These are phyloP conservation scores for Globisporangium nunn DNA, from an alignment of 352 stramenopile genomes.

Conservation along the genomic window DNA sequence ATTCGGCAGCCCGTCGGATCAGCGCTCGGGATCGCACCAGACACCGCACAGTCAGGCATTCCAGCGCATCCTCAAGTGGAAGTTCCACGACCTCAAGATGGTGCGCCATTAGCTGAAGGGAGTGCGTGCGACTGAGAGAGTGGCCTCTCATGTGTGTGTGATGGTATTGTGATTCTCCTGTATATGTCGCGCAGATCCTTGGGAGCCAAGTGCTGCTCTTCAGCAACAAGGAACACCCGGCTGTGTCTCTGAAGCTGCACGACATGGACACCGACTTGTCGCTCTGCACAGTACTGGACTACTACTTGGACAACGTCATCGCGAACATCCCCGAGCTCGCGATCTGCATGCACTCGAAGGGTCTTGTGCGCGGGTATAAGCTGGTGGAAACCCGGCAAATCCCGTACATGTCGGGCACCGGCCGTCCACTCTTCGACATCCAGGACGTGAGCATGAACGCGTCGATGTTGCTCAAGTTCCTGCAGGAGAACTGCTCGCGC, in stretches of 20 bases:
- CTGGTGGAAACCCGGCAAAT: slow-evolving; percentile 79
- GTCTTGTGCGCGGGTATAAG: slow-evolving; percentile 80
- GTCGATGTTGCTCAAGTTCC: slow-evolving; percentile 82
- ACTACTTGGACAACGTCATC: slow-evolving; percentile 86
- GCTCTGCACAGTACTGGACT: slow-evolving; percentile 75
- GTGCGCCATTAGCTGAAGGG: slow-evolving; percentile 13
- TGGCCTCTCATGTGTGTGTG: neutral
- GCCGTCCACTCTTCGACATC: slow-evolving; percentile 66
- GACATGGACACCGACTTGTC: slow-evolving; percentile 85
- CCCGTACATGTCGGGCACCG: slow-evolving; percentile 63
- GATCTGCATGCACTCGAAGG: slow-evolving; percentile 85
- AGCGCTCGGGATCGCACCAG: slow-evolving; percentile 10
- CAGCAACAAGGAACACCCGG: slow-evolving; percentile 75
- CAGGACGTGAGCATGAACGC: slow-evolving; percentile 85
- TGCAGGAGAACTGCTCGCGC: slow-evolving; percentile 80
- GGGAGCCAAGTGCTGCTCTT: slow-evolving; percentile 81
- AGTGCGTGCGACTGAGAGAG: neutral
- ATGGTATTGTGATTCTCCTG: slow-evolving; percentile 1
- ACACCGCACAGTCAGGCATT: slow-evolving; percentile 32
- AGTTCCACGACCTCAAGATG: slow-evolving; percentile 86
- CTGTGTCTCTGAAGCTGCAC: slow-evolving; percentile 77
- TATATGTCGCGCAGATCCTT: slow-evolving; percentile 36
- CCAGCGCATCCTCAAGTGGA: slow-evolving; percentile 79
- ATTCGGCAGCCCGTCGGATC: slow-evolving; percentile 10
- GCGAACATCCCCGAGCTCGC: slow-evolving; percentile 81